These are phyloP conservation scores for Paraphaeosphaeria minitans DNA, from an alignment of 2,329 filamentous ascomycete species.

Conservation along the genomic window DNA sequence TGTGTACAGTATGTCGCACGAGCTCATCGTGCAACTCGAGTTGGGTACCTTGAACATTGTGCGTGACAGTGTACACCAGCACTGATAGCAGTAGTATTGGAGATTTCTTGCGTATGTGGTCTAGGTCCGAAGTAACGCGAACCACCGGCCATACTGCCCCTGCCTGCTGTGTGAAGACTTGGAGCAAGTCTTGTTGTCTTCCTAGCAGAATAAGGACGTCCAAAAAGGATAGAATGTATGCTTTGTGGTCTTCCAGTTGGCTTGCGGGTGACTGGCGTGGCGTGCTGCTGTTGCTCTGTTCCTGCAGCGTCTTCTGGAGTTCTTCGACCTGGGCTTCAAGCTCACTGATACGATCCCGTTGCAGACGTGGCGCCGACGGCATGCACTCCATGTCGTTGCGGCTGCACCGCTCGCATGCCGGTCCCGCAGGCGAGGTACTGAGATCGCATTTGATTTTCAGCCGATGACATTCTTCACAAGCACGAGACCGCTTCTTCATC, in stretches of 20 bases:
- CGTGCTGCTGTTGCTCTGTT: conserved; percentile 23
- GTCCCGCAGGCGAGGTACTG: conserved; percentile 17
- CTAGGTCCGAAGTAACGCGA: conserved; percentile 17
- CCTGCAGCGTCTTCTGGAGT: conserved; percentile 23
- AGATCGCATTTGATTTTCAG: conserved; percentile 39
- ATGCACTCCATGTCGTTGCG: conserved; percentile 30
- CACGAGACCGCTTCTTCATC: conserved; percentile 31
- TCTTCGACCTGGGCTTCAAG: conserved; percentile 33
- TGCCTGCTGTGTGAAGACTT: conserved; percentile 20
- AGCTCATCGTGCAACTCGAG: conserved; percentile 33
- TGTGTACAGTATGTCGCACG: conserved; percentile 26
- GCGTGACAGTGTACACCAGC: conserved; percentile 26
- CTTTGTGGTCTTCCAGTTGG: conserved; percentile 20
- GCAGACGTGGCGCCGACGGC: conserved; percentile 32
- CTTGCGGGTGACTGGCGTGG: conserved; percentile 25
- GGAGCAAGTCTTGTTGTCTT: conserved; percentile 29
- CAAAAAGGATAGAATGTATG: conserved; percentile 26
- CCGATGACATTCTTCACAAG: conserved; percentile 37
- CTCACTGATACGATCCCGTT: conserved; percentile 33
- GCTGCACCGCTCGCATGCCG: conserved; percentile 30
- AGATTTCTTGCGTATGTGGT: conserved; percentile 26
- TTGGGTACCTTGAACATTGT: conserved; percentile 25
- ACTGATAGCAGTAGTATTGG: conserved; percentile 30
- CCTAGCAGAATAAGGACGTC: conserved; percentile 25
- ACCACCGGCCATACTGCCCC: conserved; percentile 30